A percentile compares a stretch with the other conserved stretches of the same genome.
phyloP scores from a whole-genome alignment of 1,139 yeast species.

The Diutina rugosa region DNA sequence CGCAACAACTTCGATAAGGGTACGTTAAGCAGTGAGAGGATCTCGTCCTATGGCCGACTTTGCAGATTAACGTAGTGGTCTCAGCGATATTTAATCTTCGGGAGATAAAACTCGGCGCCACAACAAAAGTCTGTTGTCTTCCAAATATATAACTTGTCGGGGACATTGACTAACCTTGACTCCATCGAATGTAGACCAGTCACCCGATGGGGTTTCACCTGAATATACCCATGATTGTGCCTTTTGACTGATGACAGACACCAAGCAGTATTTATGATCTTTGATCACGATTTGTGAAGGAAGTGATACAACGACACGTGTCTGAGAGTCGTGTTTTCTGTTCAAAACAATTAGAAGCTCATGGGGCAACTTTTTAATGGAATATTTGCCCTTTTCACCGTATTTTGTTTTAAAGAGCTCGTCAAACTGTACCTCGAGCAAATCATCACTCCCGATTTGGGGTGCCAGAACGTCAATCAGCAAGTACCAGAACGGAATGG shows the following conservation, averaged over 20 bases:
- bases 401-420: constrained; percentile 41
- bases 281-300: constrained; percentile 42
- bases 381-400: constrained; percentile 16
- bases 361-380: constrained; percentile 44
- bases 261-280: constrained; percentile 24
- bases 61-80: too few species aligned
- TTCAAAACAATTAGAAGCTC: constrained; percentile 36
- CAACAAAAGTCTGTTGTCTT: constrained; percentile 53
- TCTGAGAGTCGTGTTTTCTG: constrained; percentile 18
- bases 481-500: constrained; percentile 38
- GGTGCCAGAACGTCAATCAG: constrained; percentile 45
- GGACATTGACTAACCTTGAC: constrained; percentile 33
- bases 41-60: too few species aligned
- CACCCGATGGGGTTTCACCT: constrained; percentile 21
- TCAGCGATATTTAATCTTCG: neutral
- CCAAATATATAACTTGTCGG: constrained; percentile 46
- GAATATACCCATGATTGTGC: constrained; percentile 24
- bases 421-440: constrained; percentile 42
- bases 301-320: constrained; percentile 8
- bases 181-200: constrained; percentile 52
- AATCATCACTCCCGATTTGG: constrained; percentile 24
- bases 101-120: constrained; percentile 33
- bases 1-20: too few species aligned
- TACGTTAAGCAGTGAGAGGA: too few species aligned
- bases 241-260: constrained; percentile 12